Conservation (phyloP, 1,284 basidiomycete genomes). For the Mrakiaceae sp. region DNA sequence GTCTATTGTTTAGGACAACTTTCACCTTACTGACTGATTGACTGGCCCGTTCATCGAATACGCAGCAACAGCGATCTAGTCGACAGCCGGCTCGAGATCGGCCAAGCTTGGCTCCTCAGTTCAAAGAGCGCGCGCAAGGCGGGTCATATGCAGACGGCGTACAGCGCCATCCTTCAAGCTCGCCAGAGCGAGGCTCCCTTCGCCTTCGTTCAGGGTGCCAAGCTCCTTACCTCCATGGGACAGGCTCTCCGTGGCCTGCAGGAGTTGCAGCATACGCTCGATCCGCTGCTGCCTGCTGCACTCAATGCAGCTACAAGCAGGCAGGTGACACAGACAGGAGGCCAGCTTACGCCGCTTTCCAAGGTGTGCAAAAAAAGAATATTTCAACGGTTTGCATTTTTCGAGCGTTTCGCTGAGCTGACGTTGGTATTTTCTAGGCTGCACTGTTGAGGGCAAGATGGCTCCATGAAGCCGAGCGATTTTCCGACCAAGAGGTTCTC, state of each 20-base stretch:
- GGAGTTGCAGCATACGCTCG: constrained; percentile 71
- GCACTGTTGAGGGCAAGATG: constrained; percentile 80
- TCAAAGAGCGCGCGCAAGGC: constrained; percentile 93
- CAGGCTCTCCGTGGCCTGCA: constrained; percentile 78
- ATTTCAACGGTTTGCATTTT: not conserved
- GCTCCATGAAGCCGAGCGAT: constrained; percentile 80
- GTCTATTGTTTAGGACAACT: not conserved
- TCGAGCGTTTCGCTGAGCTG: not conserved
- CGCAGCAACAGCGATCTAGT: constrained; percentile 28
- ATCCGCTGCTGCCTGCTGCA: not conserved
- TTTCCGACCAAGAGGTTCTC: constrained; percentile 55
- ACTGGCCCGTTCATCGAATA: constrained; percentile 16
- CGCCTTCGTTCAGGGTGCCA: constrained; percentile 84
- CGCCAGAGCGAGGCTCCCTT: constrained; percentile 62
- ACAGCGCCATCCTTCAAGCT: constrained; percentile 89
- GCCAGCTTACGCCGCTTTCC: not conserved
- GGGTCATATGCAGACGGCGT: constrained; percentile 91
- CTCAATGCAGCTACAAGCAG: no score
- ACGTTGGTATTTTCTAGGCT: constrained; percentile 44
- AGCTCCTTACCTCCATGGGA: constrained; percentile 67
- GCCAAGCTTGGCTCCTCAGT: constrained; percentile 79
- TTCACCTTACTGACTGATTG: not conserved
- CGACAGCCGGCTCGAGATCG: constrained; percentile 51
- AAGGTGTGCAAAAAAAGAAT: not conserved
- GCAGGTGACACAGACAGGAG: not conserved